Base-by-base conservation (phyloP, 2,329 filamentous ascomycete genomes). In the Fusarium poae region DNA sequence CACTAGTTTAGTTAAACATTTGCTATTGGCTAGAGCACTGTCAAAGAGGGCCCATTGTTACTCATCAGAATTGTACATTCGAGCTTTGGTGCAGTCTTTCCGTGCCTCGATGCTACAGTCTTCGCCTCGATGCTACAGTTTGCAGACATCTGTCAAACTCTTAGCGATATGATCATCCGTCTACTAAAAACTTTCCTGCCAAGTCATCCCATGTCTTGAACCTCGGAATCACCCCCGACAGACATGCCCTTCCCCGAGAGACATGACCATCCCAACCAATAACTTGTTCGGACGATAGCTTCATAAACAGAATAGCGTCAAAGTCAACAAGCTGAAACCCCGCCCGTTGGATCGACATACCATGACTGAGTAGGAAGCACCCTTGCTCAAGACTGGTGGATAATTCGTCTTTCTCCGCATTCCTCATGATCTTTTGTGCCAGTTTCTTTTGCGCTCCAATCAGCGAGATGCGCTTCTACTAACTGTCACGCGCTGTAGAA, bases 371-470 rank as follows among this genome's bases (percentile, higher is more conserved):
- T 18, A 42, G 44, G 54, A 39, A 30, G 16, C 18, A 50, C 15
- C 53, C 54, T 42, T 43, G 35, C 7, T 20, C 21, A 20, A 4
- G 15, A 59, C 45, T 59, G 54, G 57, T 58, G 57, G 54, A 49
- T 21, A 25, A 51, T 59, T 21, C 23, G 9, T 10, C 35, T 12
- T 43, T 51, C 57, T 60, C 54, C 44, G 25, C 30, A 43, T 51
- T 43, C 34, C 48, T 40, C 30, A 8, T 5, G 7, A 18, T 34
- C 32, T 7, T 49, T 57, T 18, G 15, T 10, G 35, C 21, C 16
- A 52, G 37, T 42, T 6, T 9, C 5, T 37, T 3, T 61, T 60
- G 57, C 57, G 57, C 57, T 29, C 57, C 57, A 61, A 61, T 61
- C 44, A 61, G 0, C 13, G 39, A 7, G 6, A 32, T 32, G 57